These are phyloP conservation scores for Diplodia sapinea DNA, from an alignment of 2,329 filamentous ascomycete genomes.

Conservation along the genomic window DNA sequence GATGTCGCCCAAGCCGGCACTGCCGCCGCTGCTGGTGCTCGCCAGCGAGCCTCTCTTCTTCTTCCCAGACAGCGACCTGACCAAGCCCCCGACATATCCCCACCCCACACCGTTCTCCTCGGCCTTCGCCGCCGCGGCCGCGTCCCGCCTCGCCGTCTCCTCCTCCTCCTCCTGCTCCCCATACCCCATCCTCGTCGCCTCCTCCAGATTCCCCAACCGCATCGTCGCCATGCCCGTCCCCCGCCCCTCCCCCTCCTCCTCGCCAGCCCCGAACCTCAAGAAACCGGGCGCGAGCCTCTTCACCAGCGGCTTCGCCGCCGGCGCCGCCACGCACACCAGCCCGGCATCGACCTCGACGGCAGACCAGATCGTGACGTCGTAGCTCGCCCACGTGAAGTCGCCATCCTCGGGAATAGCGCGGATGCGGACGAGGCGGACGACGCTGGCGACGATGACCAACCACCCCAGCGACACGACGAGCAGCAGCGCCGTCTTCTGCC, in stretches of 20 bases:
- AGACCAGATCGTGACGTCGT: slow-evolving; percentile 43
- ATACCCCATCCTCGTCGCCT: not conserved
- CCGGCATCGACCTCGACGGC: slow-evolving; percentile 45
- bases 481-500: slow-evolving; percentile 43
- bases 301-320: slow-evolving; percentile 32
- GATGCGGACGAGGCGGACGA: slow-evolving; percentile 49
- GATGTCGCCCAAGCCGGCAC: not conserved
- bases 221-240: too few relatives aligned
- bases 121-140: not conserved
- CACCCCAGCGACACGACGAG: slow-evolving; percentile 41
- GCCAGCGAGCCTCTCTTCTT: not conserved
- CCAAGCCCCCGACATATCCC: not conserved
- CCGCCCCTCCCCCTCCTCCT: not conserved
- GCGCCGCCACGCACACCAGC: slow-evolving; percentile 48
- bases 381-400: slow-evolving; percentile 35
- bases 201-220: too few relatives aligned
- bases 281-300: slow-evolving; percentile 18
- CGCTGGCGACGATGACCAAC: slow-evolving; percentile 53
- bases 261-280: too few relatives aligned
- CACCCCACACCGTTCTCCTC: too few relatives aligned
- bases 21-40: not conserved
- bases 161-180: not conserved
- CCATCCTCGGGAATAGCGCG: not conserved
- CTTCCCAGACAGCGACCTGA: not conserved
- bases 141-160: not conserved